Base-by-base conservation (phyloP, 2,329 filamentous ascomycete genomes). In the Calonectria hawksworthii region DNA sequence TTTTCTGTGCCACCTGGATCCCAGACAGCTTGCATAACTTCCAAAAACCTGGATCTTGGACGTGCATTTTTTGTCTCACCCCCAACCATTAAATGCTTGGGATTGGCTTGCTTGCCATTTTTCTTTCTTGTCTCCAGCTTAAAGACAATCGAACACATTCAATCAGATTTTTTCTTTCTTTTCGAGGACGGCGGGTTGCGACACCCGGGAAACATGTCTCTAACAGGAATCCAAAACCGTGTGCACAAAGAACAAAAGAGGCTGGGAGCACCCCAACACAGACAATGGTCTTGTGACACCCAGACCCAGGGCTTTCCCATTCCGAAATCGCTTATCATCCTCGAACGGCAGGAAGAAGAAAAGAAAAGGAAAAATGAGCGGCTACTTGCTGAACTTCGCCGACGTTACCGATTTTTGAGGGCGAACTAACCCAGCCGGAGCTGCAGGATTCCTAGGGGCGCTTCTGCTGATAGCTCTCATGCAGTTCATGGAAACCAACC, bases 1-100 rank as follows among this genome's bases (percentile, higher is more conserved):
- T 21, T 59, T 38, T 36, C 54, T 59, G 54, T 59, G 30, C 54
- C 32, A 16, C 54, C 54, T 23, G 32, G 54, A 38, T 59, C 54
- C 54, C 21, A 59, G 54, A 59, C 54, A 59, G 30, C 52, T 59
- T 59, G 54, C 54, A 59, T 36, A 38, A 59, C 54, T 38, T 16
- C 54, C 54, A 36, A 59, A 59, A 59, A 23, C 54, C 32, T 59
- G 54, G 54, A 59, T 59, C 54, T 59, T 38, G 32, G 11, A 26
- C 21, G 16, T 52, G 7, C 9, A 32, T 28, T 21, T 5, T n/a
- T 18, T 36, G 54, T 59, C 54, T 59, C 54, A 59, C 54, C 10
- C 34, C 50, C 13, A 36, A 21, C 34, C 21, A 36, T 34, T 16
- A 3, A 59, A 36, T 59, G 54, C 54, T 16, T 34, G n/a, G n/a